These are phyloP conservation scores for Spiraea crenata DNA, from an alignment of 331 rosid species.

Conservation along the genomic window DNA sequence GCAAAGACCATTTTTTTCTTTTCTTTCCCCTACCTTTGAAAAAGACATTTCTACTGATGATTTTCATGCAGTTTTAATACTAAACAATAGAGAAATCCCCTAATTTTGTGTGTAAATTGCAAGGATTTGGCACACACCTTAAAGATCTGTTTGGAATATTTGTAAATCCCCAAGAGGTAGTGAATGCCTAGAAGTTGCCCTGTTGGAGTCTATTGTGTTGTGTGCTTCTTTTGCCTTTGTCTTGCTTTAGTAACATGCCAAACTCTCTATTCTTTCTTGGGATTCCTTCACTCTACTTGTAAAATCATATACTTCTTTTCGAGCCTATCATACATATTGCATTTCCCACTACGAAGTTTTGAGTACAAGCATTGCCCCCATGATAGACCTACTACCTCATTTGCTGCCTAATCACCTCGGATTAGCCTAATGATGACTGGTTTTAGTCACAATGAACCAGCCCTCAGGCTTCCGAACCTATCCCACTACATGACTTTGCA, in stretches of 20 bases:
- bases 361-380: constrained; percentile 21
- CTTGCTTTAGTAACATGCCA: constrained; percentile 84
- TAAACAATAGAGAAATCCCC: constrained; percentile 28
- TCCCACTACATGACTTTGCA: too few species aligned
- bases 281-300: constrained; percentile 65
- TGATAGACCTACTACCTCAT: constrained; percentile 19
- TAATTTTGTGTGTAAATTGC: constrained; percentile 42
- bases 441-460: constrained; percentile 27
- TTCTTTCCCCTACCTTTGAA: constrained; percentile 42
- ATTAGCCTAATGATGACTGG: constrained; percentile 35
- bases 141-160: constrained; percentile 43
- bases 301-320: constrained; percentile 32
- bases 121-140: constrained; percentile 38
- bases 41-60: constrained; percentile 45
- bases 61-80: constrained; percentile 57
- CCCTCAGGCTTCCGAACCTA: constrained; percentile 1
- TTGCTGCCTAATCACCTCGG: constrained; percentile 30
- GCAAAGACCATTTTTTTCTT: constrained; percentile 64
- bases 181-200: constrained; percentile 47
- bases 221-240: constrained; percentile 43
- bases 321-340: constrained; percentile 20
- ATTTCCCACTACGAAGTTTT: constrained; percentile 16
- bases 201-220: constrained; percentile 10
- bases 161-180: constrained; percentile 72
- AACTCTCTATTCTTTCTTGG: constrained; percentile 72